These are phyloP conservation scores for Phylloporus gajari DNA, from an alignment of 1,284 basidiomycete species.

Conservation along the genomic window DNA sequence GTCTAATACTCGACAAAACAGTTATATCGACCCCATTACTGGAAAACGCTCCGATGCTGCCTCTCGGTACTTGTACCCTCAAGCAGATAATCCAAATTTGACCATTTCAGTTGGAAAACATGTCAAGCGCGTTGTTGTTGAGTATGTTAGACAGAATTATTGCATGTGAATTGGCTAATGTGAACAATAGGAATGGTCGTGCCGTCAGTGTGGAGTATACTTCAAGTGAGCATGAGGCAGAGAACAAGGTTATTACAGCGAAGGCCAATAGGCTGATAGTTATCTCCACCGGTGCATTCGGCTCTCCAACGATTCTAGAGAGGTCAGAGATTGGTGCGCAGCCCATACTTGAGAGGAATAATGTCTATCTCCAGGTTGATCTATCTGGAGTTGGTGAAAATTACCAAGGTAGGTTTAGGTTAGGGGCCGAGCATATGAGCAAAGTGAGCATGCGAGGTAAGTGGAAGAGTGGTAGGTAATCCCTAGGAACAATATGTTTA, in stretches of 20 bases:
- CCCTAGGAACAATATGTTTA: too few species aligned
- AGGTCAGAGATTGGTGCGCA: slow-evolving; percentile 61
- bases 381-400: slow-evolving; percentile 63
- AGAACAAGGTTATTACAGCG: slow-evolving; percentile 19
- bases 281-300: slow-evolving; percentile 64
- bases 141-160: slow-evolving; percentile 44
- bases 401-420: slow-evolving; percentile 8
- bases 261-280: slow-evolving; percentile 53
- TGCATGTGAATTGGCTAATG: not conserved
- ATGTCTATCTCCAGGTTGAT: slow-evolving; percentile 54
- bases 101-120: slow-evolving; percentile 51
- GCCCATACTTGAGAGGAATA: slow-evolving; percentile 52
- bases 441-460: too few species aligned
- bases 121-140: slow-evolving; percentile 59
- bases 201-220: slow-evolving; percentile 69
- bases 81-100: slow-evolving; percentile 55
- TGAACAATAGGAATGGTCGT: slow-evolving; percentile 52
- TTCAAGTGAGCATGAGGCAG: slow-evolving; percentile 46
- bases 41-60: slow-evolving; percentile 69
- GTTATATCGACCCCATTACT: slow-evolving; percentile 62
- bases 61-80: slow-evolving; percentile 67
- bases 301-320: slow-evolving; percentile 65
- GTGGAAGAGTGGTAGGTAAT: too few species aligned
- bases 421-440: too few species aligned
- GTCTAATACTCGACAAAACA: not conserved